These are phyloP conservation scores for Arthroderma sp. DNA, from an alignment of 2,329 filamentous ascomycete species.

Conservation along the genomic window DNA sequence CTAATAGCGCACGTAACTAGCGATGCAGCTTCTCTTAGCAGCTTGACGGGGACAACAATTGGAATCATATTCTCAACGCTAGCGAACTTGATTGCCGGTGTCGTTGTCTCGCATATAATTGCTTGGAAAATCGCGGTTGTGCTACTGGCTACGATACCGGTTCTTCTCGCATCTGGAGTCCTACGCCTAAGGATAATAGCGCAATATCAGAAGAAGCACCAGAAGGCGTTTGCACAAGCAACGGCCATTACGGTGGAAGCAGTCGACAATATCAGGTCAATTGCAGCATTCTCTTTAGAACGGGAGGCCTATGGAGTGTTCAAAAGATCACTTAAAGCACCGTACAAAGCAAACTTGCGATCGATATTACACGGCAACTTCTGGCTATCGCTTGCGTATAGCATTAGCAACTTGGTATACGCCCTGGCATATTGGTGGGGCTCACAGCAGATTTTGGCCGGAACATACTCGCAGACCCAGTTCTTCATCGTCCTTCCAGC, in stretches of 20 bases:
- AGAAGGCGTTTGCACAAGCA: constrained; percentile 32
- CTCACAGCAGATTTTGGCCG: constrained; percentile 49
- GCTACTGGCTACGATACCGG: constrained; percentile 49
- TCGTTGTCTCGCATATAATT: constrained; percentile 51
- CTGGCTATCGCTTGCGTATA: constrained; percentile 22
- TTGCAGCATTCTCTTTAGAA: constrained; percentile 34
- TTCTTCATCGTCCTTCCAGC: constrained; percentile 58
- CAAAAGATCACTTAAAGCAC: constrained; percentile 24
- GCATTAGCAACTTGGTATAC: constrained; percentile 49
- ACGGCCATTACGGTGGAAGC: constrained; percentile 34
- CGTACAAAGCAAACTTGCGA: constrained; percentile 30
- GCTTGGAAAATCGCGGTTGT: constrained; percentile 61
- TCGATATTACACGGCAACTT: constrained; percentile 31
- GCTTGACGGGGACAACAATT: constrained; percentile 52
- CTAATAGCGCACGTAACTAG: constrained; percentile 52
- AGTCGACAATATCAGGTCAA: constrained; percentile 32
- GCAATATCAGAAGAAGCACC: constrained; percentile 39
- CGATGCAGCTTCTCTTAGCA: constrained; percentile 49
- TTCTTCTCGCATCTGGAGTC: constrained; percentile 51
- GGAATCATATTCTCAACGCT: constrained; percentile 51
- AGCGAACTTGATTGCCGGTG: constrained; percentile 50
- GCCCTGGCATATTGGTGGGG: constrained; percentile 66
- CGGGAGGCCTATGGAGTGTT: constrained; percentile 30
- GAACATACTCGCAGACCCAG: constrained; percentile 45
- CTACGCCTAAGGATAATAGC: constrained; percentile 51